phyloP scores from a whole-genome alignment of 73 alveolate genomes.

The Paramecium caudatum region DNA sequence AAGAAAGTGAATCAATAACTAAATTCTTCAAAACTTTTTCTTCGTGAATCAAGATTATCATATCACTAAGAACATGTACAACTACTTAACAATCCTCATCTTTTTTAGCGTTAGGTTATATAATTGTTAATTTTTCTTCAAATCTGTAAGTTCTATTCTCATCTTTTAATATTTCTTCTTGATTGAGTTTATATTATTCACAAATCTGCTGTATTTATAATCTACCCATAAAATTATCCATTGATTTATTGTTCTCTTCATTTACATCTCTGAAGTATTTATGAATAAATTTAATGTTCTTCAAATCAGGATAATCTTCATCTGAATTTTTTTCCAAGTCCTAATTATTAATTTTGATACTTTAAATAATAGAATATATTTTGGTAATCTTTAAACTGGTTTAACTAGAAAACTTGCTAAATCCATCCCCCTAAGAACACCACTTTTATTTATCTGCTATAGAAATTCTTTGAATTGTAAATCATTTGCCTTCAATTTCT shows the following conservation, averaged over 20 bases:
- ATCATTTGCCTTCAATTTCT: neutral
- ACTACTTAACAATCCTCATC: conserved; percentile 41
- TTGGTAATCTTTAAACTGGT: conserved; percentile 58
- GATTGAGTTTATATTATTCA: neutral
- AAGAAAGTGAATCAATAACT: conserved; percentile 6
- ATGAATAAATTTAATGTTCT: neutral
- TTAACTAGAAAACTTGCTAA: conserved; percentile 49
- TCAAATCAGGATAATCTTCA: conserved; percentile 54
- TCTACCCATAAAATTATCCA: conserved; percentile 49
- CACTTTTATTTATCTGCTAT: neutral
- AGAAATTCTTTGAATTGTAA: conserved; percentile 13
- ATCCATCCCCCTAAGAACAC: conserved; percentile 52
- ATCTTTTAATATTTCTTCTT: neutral
- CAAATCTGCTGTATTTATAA: neutral
- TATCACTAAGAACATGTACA: conserved; percentile 44
- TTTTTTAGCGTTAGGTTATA: conserved; percentile 25
- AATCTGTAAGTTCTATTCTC: neutral
- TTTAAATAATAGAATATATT: conserved; percentile 53
- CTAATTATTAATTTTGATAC: neutral
- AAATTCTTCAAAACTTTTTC: conserved; percentile 22
- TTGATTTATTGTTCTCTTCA: conserved; percentile 40
- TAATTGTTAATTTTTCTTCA: conserved; percentile 54
- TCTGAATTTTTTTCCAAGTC: conserved; percentile 37
- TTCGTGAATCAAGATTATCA: neutral
- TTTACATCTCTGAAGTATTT: conserved; percentile 49